Evolutionary conservation across 2,329 filamentous ascomycete genomes (phyloP).

Genomic region (Trichothecium sympodiale): DNA sequence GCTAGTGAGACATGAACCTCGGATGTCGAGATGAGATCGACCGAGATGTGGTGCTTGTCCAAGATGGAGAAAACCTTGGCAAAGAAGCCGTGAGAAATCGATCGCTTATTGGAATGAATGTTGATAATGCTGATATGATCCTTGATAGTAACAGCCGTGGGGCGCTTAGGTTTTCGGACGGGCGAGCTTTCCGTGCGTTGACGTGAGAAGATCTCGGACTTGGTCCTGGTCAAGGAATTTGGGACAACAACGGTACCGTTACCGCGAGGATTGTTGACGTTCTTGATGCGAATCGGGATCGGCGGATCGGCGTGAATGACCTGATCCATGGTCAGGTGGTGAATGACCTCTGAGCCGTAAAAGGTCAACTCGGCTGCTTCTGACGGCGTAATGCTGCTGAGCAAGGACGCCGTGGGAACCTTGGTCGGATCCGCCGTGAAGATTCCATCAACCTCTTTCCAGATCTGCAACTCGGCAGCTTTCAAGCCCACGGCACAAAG

Average conservation of each 20-base stretch:
- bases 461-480: conserved; percentile 86
- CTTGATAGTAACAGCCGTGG: conserved; percentile 92
- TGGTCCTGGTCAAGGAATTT: conserved; percentile 40
- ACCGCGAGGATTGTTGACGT: conserved; percentile 76
- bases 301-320: conserved; percentile 68
- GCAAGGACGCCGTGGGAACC: conserved; percentile 85
- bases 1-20: conserved; percentile 98
- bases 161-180: conserved; percentile 51
- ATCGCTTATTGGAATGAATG: conserved; percentile 94
- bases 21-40: conserved; percentile 91
- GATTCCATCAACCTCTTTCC: conserved; percentile 98
- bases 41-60: conserved; percentile 75
- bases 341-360: conserved; percentile 92
- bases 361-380: conserved; percentile 95
- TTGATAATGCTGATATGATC: conserved; percentile 95
- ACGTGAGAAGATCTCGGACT: conserved; percentile 20
- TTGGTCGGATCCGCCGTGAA: conserved; percentile 78
- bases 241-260: conserved; percentile 76
- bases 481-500: conserved; percentile 80
- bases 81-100: conserved; percentile 91
- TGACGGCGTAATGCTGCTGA: conserved; percentile 79
- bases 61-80: conserved; percentile 88
- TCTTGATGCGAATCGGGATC: conserved; percentile 83
- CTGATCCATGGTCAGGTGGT: conserved; percentile 98
- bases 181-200: conserved; percentile 35